These are phyloP conservation scores for Ophiosphaerella narmari DNA, from an alignment of 2,329 filamentous ascomycete genomes.

Conservation along the genomic window DNA sequence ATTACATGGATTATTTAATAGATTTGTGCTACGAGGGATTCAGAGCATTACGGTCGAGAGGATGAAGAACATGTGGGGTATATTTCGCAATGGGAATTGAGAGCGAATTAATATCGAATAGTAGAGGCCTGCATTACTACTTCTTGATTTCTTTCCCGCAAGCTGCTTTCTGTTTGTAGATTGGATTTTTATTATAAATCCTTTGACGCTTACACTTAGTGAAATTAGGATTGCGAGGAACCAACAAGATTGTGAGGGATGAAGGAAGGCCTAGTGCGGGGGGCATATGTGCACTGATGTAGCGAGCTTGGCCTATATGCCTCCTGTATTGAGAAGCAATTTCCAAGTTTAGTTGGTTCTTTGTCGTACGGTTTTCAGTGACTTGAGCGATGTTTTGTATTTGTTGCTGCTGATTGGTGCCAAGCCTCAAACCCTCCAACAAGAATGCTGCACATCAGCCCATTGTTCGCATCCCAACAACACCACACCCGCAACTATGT, in stretches of 20 bases:
- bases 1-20: conserved; percentile 65
- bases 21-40: conserved; percentile 62
- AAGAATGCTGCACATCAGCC: too few relatives aligned
- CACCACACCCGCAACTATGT: conserved; percentile 19
- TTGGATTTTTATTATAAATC: neutral
- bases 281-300: conserved; percentile 28
- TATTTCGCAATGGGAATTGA: conserved; percentile 47
- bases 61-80: conserved; percentile 58
- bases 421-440: neutral
- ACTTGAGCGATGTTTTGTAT: conserved; percentile 16
- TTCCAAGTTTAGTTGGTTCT: neutral
- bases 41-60: conserved; percentile 53
- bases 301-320: neutral
- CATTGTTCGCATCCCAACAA: conserved; percentile 1
- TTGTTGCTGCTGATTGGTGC: neutral
- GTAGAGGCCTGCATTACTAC: neutral
- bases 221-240: too few relatives aligned
- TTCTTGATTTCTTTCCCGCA: neutral
- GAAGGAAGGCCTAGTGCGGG: conserved; percentile 16
- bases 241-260: neutral
- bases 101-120: neutral
- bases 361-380: conserved; percentile 14
- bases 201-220: conserved; percentile 2
- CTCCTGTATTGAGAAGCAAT: too few relatives aligned
- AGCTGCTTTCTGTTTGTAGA: conserved; percentile 1